These are phyloP conservation scores for Spathaspora arborariae DNA, from an alignment of 805 yeast genomes.

Conservation along the genomic window DNA sequence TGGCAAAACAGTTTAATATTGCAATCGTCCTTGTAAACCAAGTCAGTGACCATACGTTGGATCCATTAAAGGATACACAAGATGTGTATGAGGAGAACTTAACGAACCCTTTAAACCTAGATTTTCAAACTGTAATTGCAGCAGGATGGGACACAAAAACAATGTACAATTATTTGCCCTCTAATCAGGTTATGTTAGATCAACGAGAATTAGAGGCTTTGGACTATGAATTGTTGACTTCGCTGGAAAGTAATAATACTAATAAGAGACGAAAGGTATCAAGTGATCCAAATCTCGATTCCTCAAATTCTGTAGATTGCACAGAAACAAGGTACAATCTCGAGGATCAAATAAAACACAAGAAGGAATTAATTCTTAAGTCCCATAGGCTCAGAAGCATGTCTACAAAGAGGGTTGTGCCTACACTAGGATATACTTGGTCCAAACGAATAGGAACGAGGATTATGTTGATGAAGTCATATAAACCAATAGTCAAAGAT, in stretches of 20 bases:
- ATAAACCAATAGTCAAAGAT: conserved; percentile 18
- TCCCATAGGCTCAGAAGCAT: conserved; percentile 9
- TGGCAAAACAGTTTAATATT: conserved; percentile 46
- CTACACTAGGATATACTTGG: conserved; percentile 35
- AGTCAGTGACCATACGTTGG: conserved; percentile 58
- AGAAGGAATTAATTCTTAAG: conserved; percentile 8
- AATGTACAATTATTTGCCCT: conserved; percentile 14
- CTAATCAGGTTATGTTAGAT: conserved; percentile 1
- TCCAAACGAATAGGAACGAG: conserved; percentile 20
- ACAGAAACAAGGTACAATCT: conserved; percentile 10
- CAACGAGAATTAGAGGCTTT: conserved; percentile 6
- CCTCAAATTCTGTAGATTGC: conserved; percentile 2
- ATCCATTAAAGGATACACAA: background rate
- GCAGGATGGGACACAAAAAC: conserved; percentile 67
- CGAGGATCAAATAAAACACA: background rate
- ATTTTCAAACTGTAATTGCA: conserved; percentile 67
- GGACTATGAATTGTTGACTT: conserved; percentile 6
- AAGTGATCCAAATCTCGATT: background rate
- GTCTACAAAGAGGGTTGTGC: conserved; percentile 20
- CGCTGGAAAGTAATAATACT: background rate
- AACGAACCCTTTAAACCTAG: conserved; percentile 39
- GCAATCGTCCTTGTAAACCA: conserved; percentile 78
- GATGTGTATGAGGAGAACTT: conserved; percentile 15
- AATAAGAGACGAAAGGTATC: conserved; percentile 3
- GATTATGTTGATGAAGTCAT: conserved; percentile 25